Evolutionary conservation across 768 basidiomycete species (phyloP).

Genomic region (Trametopsis cervina): DNA sequence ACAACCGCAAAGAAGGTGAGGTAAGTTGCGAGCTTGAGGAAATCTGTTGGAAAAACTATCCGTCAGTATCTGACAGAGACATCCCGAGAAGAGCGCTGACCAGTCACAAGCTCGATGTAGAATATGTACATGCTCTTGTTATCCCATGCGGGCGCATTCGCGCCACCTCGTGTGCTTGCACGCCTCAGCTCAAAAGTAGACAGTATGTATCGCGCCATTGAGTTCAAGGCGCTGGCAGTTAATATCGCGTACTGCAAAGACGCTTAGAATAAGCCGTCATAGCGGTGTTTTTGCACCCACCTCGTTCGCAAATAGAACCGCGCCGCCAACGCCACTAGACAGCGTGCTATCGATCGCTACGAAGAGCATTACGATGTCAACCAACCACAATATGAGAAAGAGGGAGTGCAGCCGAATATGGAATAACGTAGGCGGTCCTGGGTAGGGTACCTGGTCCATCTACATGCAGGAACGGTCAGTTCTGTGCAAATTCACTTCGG

Average conservation of each 20-base stretch:
- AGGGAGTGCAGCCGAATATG: slow-evolving; percentile 77
- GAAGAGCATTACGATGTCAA: slow-evolving; percentile 71
- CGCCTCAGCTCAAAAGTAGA: slow-evolving; percentile 77
- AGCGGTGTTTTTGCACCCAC: slow-evolving; percentile 33
- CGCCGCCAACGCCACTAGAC: slow-evolving; percentile 74
- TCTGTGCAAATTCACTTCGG: background rate
- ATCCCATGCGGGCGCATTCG: slow-evolving; percentile 90
- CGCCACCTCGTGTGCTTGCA: slow-evolving; percentile 70
- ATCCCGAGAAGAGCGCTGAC: slow-evolving; percentile 36
- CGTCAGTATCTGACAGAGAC: slow-evolving; percentile 4
- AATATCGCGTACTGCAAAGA: slow-evolving; percentile 74
- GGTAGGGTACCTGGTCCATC: slow-evolving; percentile 97
- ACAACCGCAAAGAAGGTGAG: slow-evolving; percentile 91
- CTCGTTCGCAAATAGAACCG: slow-evolving; percentile 95
- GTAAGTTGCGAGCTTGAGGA: slow-evolving; percentile 89
- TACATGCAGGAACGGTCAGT: slow-evolving; percentile 23
- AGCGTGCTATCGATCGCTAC: slow-evolving; percentile 79
- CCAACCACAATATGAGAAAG: slow-evolving; percentile 65
- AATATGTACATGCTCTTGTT: slow-evolving; percentile 97
- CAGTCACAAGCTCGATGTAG: slow-evolving; percentile 88
- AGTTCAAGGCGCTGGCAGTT: slow-evolving; percentile 71
- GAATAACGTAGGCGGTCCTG: slow-evolving; percentile 75
- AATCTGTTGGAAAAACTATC: slow-evolving; percentile 49
- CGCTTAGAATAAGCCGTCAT: background rate
- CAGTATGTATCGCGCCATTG: slow-evolving; percentile 76